phyloP scores from a whole-genome alignment of 73 alveolate species.

The Paramecium bursaria region DNA sequence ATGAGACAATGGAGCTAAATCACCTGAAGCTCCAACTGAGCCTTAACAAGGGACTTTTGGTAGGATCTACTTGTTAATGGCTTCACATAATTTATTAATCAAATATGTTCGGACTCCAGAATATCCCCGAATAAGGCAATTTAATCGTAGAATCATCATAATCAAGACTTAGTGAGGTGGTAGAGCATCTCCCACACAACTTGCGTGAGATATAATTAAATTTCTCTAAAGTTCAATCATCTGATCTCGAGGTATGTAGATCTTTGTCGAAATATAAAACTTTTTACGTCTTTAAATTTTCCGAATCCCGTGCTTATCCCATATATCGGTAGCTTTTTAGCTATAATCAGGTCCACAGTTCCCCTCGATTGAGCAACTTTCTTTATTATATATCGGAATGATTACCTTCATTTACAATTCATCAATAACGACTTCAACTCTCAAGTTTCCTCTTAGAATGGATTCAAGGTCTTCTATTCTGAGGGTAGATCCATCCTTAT shows the following conservation, averaged over 20 bases:
- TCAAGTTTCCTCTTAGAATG: neutral
- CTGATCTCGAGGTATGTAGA: constrained; percentile 66
- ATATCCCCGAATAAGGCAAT: constrained; percentile 75
- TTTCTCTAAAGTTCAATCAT: constrained; percentile 71
- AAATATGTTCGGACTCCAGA: constrained; percentile 70
- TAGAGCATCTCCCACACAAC: constrained; percentile 74
- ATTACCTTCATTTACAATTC: neutral
- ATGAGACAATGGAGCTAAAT: constrained; percentile 77
- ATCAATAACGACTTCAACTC: neutral
- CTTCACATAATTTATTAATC: constrained; percentile 58
- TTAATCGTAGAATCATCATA: constrained; percentile 70
- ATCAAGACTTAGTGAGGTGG: constrained; percentile 52
- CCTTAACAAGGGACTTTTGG: constrained; percentile 77
- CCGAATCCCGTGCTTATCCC: constrained; percentile 81
- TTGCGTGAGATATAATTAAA: constrained; percentile 75
- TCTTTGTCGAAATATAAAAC: neutral
- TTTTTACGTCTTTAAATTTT: constrained; percentile 55
- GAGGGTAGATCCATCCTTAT: constrained; percentile 7
- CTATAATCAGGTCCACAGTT: constrained; percentile 26
- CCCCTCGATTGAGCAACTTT: constrained; percentile 2
- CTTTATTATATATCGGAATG: neutral
- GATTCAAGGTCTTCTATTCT: neutral
- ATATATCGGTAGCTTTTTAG: constrained; percentile 45
- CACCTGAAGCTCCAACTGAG: constrained; percentile 82
- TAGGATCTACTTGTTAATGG: constrained; percentile 66